Conservation (phyloP, 208 protist species). For the Trichomonas vaginalis region DNA sequence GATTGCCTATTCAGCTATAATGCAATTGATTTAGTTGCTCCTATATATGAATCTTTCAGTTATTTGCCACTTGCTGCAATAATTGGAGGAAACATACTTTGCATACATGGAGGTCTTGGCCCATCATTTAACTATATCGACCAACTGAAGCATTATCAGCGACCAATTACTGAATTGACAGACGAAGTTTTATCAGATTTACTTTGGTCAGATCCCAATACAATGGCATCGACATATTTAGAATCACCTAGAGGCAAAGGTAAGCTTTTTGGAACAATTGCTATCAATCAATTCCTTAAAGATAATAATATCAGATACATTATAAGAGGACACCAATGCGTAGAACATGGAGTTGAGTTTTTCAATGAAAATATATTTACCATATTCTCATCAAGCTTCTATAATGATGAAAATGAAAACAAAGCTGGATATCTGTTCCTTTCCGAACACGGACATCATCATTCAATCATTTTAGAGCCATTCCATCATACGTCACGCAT, state of each 20-base stretch:
- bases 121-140: constrained; percentile 77
- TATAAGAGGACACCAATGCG: too few relatives aligned
- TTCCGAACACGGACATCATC: too few relatives aligned
- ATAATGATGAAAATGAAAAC: too few relatives aligned
- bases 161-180: constrained; percentile 62
- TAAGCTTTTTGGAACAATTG: constrained; percentile 91
- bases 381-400: too few relatives aligned
- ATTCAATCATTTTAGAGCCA: too few relatives aligned
- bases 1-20: constrained; percentile 37
- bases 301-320: background rate
- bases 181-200: constrained; percentile 88
- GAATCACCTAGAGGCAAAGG: constrained; percentile 86
- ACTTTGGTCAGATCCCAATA: constrained; percentile 87
- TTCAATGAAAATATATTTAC: too few relatives aligned
- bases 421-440: too few relatives aligned
- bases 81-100: constrained; percentile 29
- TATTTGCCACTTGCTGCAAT: constrained; percentile 54
- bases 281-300: constrained; percentile 61
- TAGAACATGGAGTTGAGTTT: too few relatives aligned
- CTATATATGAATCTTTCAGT: constrained; percentile 58
- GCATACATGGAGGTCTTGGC: constrained; percentile 58
- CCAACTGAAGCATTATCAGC: constrained; percentile 75
- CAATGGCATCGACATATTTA: constrained; percentile 73
- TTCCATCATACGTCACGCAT: too few relatives aligned
- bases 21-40: constrained; percentile 43